Evolutionary conservation across 23 red algal genomes (phyloP).

Genomic region (Gracilaria gracilis): DNA sequence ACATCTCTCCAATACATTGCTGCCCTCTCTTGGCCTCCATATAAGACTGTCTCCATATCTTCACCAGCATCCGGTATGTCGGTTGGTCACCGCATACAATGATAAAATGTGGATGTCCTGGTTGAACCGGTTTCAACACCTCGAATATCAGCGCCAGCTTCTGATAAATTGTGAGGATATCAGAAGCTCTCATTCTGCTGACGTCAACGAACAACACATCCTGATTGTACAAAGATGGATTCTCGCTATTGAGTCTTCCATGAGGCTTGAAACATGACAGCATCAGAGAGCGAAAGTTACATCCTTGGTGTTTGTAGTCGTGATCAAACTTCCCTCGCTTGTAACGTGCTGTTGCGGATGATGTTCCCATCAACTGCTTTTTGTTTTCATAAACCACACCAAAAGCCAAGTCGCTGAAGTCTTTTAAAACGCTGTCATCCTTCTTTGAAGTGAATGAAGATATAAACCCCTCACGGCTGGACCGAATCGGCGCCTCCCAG

Average conservation of each 20-base stretch:
- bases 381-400: neutral
- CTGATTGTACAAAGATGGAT: neutral
- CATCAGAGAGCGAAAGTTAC: neutral
- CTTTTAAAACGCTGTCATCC: neutral
- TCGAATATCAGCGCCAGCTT: neutral
- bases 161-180: neutral
- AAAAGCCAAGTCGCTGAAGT: slow-evolving; percentile 9
- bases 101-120: neutral
- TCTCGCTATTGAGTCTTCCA: neutral
- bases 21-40: neutral
- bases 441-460: neutral
- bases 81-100: slow-evolving; percentile 18
- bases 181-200: neutral
- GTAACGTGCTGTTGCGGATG: neutral
- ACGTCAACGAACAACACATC: neutral
- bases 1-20: too few relatives aligned
- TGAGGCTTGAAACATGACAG: neutral
- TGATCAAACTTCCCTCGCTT: neutral
- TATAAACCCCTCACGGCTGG: too few relatives aligned
- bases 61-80: slow-evolving; percentile 28
- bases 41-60: slow-evolving; percentile 11
- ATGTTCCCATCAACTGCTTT: neutral
- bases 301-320: neutral
- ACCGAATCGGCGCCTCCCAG: neutral
- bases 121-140: neutral